These are phyloP conservation scores for Acacia confusa DNA, from an alignment of 306 rosid species.

Conservation along the genomic window DNA sequence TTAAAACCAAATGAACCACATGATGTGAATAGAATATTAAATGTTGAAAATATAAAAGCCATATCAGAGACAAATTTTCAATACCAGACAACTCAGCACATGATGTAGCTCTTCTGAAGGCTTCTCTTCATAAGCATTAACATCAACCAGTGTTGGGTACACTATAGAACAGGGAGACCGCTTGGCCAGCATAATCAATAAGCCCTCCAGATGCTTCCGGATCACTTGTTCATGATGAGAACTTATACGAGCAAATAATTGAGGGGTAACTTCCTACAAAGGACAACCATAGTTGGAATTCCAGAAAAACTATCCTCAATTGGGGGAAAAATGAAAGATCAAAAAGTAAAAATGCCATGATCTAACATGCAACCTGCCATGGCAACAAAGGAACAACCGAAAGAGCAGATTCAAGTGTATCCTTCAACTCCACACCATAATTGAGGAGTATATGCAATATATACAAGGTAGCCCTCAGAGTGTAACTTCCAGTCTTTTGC, in stretches of 20 bases:
- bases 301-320: constrained; percentile 20
- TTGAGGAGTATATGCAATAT: constrained; percentile 88
- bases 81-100: constrained; percentile 86
- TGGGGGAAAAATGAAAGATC: constrained; percentile 16
- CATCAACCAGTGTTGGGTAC: constrained; percentile 90
- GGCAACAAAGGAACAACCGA: constrained; percentile 77
- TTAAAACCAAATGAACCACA: constrained; percentile 23
- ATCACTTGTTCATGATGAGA: constrained; percentile 87
- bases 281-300: constrained; percentile 29
- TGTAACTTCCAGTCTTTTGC: constrained; percentile 77
- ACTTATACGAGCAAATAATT: constrained; percentile 85
- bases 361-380: constrained; percentile 80
- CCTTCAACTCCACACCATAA: constrained; percentile 88
- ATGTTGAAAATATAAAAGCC: constrained; percentile 15
- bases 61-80: constrained; percentile 34
- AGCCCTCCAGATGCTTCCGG: constrained; percentile 88
- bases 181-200: constrained; percentile 86
- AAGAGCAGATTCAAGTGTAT: constrained; percentile 71
- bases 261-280: constrained; percentile 89
- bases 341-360: constrained; percentile 22
- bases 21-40: constrained; percentile 13
- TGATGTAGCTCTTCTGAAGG: constrained; percentile 93
- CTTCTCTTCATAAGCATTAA: constrained; percentile 79
- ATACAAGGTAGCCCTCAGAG: constrained; percentile 81
- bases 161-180: constrained; percentile 90